phyloP scores from a whole-genome alignment of 805 yeast genomes.

The Metschnikowia colocasiae region DNA sequence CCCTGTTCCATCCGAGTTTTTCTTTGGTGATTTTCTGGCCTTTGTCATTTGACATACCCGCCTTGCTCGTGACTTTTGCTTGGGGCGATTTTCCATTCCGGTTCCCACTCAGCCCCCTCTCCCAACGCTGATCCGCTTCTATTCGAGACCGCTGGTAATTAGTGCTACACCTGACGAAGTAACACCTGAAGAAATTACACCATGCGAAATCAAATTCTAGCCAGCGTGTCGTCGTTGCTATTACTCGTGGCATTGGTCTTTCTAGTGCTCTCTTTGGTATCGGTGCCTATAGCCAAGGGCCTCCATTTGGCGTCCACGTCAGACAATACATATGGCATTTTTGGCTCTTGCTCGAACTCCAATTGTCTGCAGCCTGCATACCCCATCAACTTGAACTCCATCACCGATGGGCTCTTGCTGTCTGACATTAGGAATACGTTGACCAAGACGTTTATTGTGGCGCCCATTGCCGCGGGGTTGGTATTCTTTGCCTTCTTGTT shows the following conservation, averaged over 20 bases:
- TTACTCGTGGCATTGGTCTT: constrained; percentile 57
- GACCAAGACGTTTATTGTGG: constrained; percentile 52
- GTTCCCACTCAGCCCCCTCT: background rate
- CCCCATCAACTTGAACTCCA: constrained; percentile 34
- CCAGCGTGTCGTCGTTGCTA: constrained; percentile 39
- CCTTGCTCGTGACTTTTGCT: too few relatives aligned
- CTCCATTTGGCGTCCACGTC: constrained; percentile 49
- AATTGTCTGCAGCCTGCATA: constrained; percentile 45
- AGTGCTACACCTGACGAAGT: background rate
- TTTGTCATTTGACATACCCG: too few relatives aligned
- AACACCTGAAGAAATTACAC: background rate
- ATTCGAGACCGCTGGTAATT: background rate
- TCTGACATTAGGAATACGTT: constrained; percentile 46
- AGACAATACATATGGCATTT: constrained; percentile 52
- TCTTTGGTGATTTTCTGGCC: too few relatives aligned
- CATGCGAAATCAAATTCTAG: constrained; percentile 24
- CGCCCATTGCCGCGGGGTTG: constrained; percentile 66
- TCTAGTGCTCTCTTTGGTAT: constrained; percentile 55
- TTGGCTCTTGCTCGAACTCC: constrained; percentile 55
- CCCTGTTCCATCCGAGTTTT: background rate
- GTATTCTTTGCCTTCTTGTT: constrained; percentile 39
- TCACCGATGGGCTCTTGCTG: constrained; percentile 48
- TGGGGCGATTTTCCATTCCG: background rate
- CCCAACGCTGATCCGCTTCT: background rate
- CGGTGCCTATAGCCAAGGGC: constrained; percentile 53